Evolutionary conservation across 169 alveolate genomes (phyloP).

Genomic region (Plasmodium blacklocki): DNA sequence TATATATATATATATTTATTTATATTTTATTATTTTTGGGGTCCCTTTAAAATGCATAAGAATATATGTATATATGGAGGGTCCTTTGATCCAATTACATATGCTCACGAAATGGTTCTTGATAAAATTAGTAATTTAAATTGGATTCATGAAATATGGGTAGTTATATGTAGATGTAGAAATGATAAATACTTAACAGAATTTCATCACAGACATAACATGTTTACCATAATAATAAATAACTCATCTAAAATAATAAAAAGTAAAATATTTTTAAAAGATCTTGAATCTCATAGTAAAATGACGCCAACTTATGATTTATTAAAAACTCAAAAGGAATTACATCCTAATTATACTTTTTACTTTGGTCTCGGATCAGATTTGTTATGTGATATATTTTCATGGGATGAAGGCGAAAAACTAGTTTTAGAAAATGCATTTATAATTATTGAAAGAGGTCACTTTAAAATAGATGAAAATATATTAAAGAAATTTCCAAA

Average conservation of each 20-base stretch:
- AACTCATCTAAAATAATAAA: conserved; percentile 27
- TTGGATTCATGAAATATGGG: conserved; percentile 74
- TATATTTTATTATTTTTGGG: conserved; percentile 17
- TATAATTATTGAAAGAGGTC: conserved; percentile 56
- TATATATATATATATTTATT: not conserved
- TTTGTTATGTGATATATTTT: conserved; percentile 26
- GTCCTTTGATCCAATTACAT: conserved; percentile 59
- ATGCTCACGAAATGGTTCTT: conserved; percentile 74
- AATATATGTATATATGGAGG: conserved; percentile 69
- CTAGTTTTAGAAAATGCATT: conserved; percentile 57
- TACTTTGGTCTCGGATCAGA: conserved; percentile 58
- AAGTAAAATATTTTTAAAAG: conserved; percentile 66
- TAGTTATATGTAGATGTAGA: conserved; percentile 65
- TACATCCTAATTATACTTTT: conserved; percentile 46
- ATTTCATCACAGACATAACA: conserved; percentile 52
- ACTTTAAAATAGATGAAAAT: conserved; percentile 47
- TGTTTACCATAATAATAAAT: conserved; percentile 51
- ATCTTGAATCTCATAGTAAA: conserved; percentile 29
- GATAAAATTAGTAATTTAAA: conserved; percentile 28
- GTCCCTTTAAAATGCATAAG: conserved; percentile 39
- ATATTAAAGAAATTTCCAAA: conserved; percentile 38
- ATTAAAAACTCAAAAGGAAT: conserved; percentile 44
- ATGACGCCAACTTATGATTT: conserved; percentile 66
- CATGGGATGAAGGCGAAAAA: conserved; percentile 67
- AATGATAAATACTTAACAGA: conserved; percentile 34